Evolutionary conservation across 305 asterid genomes (phyloP), one percentile per base, ranked within the genome.

Genomic region (Ajuga reptans): DNA sequence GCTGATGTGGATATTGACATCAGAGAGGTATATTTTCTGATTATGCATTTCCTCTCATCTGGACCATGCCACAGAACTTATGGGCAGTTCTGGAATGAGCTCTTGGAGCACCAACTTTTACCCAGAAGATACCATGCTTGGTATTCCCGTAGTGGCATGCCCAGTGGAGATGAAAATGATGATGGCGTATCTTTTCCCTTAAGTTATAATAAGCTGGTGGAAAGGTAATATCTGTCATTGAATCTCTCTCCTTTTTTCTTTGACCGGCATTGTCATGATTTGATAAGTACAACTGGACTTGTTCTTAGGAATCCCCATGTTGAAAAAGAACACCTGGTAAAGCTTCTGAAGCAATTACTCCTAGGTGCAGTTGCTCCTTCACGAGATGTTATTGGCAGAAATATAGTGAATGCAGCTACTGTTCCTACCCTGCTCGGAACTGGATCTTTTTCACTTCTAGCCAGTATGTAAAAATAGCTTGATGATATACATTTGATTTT

Each of bases 41-140:
- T 93, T 67, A 90, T 93, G 97, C 99, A 93, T 86, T 90, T 93
- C 79, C 84, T 93, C 69, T 93, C 99, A 54, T 85, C 94, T 76
- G 97, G 99, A 69, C 99, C 96, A 51, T 89, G 96, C 80, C 95
- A 87, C 84, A 83, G 91, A 79, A 89, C 97, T 50, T 86, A 80
- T 78, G 96, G 97, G 72, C 97, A 90, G 79, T 77, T 93, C 66
- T 89, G 96, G 96, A 89, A 90, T 84, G 99, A 93, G 85, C 99
- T 93, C 74, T 85, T 86, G 69, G 99, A 93, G 84, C 88, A 90
- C 84, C 96, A 90, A 83, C 99, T 90, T 80, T 74, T 93, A 71
- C 97, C 99, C 24, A 87, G 99, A 84, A 84, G 99, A 84, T 93
- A 89, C 75, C 99, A 93, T 79, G 88, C 99, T 14, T 93, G 97